Evolutionary conservation across 2,329 filamentous ascomycete species (phyloP), one percentile per base, ranked within the genome.

Genomic region (Ophiobolus disseminans): DNA sequence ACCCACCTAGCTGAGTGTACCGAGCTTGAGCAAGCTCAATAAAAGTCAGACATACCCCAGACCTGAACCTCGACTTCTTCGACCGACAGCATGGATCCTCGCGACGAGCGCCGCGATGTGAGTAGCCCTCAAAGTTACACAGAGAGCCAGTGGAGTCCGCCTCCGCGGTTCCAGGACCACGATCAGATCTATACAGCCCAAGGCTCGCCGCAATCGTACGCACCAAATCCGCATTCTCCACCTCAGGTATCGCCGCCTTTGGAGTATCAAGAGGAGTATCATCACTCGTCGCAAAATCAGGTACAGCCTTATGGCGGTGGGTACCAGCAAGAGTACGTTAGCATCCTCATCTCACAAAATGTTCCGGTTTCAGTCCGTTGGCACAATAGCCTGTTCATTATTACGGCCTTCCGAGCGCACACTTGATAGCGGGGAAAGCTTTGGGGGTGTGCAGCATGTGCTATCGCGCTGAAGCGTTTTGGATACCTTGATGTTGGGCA

Each of bases 161-260:
- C 58, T 37, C 57, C 62, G 30, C 51, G 48, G 8, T 63, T 62
- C n/a, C 53, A 56, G 19, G 62, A 65, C 16, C 39, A 51, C 16
- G 57, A 65, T 31, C 47, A 55, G 25, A 57, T 58, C 21, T 44
- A 60, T 28, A n/a, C 48, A 26, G 36, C 48, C 36, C 44, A 45
- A 28, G 45, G 11, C 28, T 52, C 40, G 23, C 40, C 41, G 39
- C 54, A 48, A 26, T 35, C 28, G 22, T 42, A 45, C 41, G 30
- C 41, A 40, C 47, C 14, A 23, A 52, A 30, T 50, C 42, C 39
- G 25, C 40, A 56, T 23, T 60, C 61, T 13, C 58, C 56, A 14
- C 58, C 51, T 17, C 43, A 45, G 5, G 48, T 49, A 3, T 58
- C 58, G 19, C 58, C 54, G n/a, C 54, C 54, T 20, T 36, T 60